Base-by-base conservation (phyloP, 371 early-diverging fungal genomes). In the Mortierella sp. region DNA sequence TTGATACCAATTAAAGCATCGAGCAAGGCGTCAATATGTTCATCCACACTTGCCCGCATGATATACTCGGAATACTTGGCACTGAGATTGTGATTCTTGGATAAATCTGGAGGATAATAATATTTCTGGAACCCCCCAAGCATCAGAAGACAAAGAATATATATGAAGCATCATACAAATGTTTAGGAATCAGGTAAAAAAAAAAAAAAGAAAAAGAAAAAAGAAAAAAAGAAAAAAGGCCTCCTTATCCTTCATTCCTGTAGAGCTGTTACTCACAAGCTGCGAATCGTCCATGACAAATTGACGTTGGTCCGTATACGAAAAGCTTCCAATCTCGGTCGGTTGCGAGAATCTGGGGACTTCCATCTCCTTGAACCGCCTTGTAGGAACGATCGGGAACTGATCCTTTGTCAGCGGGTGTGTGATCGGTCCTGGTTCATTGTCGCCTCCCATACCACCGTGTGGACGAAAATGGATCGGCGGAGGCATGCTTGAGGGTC, bases 1-100 rank as follows among this genome's bases (percentile, higher is more conserved):
- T 81, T 81, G 66, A 71, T 60, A 37, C 83, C 50, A n/a, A 74
- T 67, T 44, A 96, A 69, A 0, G 90, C 88, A 51, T 89, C 87
- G 37, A 96, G 81, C 46, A 97, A 69, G 0, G 94, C 91, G 75
- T 97, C 94, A 44, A 97, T 83, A 68, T 93, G 93, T 64, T 96
- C 98, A 28, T 88, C 82, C 7, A 84, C 75, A 14, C 65, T 69
- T 60, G 91, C 91, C 19, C 96, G 88, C 64, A 84, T 68, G 12
- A 94, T 85, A 74, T 88, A 93, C 16, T 83, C 68, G 14, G 89
- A 86, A 59, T 79, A 92, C 26, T 88, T 89, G 72, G 68, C 86
- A 9, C 91, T 84, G 30, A 91, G 75, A 68, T 88, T 80, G 70
- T 86, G 83, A 66, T 81, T 75, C 15, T 85, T 79, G 12, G 71